Conservation (phyloP, 768 basidiomycete species). For the Lactarius akahatsu region DNA sequence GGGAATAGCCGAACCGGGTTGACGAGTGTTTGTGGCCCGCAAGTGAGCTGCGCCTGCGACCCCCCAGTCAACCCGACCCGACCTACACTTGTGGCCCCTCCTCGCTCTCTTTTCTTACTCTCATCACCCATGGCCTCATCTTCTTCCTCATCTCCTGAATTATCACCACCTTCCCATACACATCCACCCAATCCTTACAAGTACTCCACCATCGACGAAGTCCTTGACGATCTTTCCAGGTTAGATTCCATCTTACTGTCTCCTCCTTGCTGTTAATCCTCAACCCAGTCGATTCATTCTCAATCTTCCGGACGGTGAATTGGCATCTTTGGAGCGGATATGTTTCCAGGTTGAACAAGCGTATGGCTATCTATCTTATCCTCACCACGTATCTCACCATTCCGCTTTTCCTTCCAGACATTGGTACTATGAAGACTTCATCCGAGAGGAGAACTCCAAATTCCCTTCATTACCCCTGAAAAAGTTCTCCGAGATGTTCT, state of each 20-base stretch:
- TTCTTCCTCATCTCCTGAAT: constrained; percentile 77
- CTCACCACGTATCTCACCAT: constrained; percentile 20
- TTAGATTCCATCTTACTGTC: constrained; percentile 34
- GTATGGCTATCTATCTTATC: constrained; percentile 49
- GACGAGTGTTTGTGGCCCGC: constrained; percentile 23
- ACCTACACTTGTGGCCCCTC: constrained; percentile 30
- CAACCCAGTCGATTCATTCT: constrained; percentile 83
- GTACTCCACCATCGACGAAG: constrained; percentile 65
- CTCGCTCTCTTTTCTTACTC: constrained; percentile 29
- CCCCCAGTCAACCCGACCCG: constrained; percentile 30
- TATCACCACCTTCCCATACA: constrained; percentile 42
- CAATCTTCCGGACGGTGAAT: constrained; percentile 92
- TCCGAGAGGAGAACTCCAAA: constrained; percentile 85
- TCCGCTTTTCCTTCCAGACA: constrained; percentile 55
- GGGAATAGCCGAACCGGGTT: constrained; percentile 26
- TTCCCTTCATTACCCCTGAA: constrained; percentile 88
- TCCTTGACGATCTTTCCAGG: constrained; percentile 91
- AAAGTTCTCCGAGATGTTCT: constrained; percentile 90
- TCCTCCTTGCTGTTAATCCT: constrained; percentile 26
- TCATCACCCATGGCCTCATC: constrained; percentile 63
- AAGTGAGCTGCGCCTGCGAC: constrained; percentile 15
- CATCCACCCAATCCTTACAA: constrained; percentile 64
- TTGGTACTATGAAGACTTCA: constrained; percentile 99
- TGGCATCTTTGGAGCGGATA: constrained; percentile 85
- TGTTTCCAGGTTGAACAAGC: constrained; percentile 99